Evolutionary conservation across 1,284 basidiomycete species (phyloP).

Genomic region (Malassezia slooffiae): DNA sequence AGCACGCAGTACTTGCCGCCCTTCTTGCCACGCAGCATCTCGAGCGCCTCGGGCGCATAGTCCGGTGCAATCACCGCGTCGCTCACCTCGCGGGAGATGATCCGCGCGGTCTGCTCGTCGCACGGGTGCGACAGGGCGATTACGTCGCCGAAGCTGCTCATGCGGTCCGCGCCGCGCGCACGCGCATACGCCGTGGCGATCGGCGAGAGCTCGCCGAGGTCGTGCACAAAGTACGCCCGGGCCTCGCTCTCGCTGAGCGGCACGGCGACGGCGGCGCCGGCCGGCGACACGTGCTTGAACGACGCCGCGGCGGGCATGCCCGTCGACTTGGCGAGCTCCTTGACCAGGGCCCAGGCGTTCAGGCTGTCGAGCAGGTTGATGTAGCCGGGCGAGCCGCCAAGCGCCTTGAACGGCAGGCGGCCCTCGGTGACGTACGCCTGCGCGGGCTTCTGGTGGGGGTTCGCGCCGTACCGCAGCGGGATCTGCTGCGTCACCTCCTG

Average conservation of each 20-base stretch:
- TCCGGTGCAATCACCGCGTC: slow-evolving; percentile 96
- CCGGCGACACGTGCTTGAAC: slow-evolving; percentile 99
- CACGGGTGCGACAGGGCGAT: slow-evolving; percentile 86
- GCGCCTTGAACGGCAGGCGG: slow-evolving; percentile 83
- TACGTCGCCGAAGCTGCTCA: slow-evolving; percentile 99
- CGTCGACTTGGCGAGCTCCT: slow-evolving; percentile 73
- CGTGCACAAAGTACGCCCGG: slow-evolving; percentile 91
- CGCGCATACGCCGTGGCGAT: slow-evolving; percentile 89
- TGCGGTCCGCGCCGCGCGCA: slow-evolving; percentile 91
- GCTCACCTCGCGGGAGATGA: slow-evolving; percentile 94
- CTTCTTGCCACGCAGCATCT: slow-evolving; percentile 90
- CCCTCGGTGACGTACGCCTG: slow-evolving; percentile 87
- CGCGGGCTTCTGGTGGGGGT: slow-evolving; percentile 97
- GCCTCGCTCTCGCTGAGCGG: slow-evolving; percentile 75
- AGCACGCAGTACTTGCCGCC: slow-evolving; percentile 97
- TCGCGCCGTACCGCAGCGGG: slow-evolving; percentile 85
- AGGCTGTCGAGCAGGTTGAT: slow-evolving; percentile 98
- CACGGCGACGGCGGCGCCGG: slow-evolving; percentile 63
- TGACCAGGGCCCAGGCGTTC: slow-evolving; percentile 92
- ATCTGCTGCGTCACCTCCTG: slow-evolving; percentile 52
- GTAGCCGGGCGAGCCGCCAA: slow-evolving; percentile 91
- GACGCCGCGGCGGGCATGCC: slow-evolving; percentile 85
- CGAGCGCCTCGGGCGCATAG: slow-evolving; percentile 76
- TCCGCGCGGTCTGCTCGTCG: slow-evolving; percentile 84
- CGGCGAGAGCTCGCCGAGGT: slow-evolving; percentile 75